A percentile compares a stretch with the other conserved stretches of the same genome.
phyloP scores from a whole-genome alignment of 1,139 yeast species.

The Yamadazyma kanchanaburiensis region DNA sequence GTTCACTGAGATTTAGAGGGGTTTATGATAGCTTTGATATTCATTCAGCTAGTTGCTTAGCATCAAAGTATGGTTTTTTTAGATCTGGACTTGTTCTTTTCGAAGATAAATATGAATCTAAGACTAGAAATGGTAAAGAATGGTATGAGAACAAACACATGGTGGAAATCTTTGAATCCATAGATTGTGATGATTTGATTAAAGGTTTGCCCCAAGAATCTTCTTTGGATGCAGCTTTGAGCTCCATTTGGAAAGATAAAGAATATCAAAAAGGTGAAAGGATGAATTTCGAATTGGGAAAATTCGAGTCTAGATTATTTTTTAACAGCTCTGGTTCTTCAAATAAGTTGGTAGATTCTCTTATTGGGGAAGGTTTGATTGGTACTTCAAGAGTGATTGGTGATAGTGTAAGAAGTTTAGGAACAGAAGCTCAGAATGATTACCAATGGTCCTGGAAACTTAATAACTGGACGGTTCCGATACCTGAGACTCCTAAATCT shows the following conservation, averaged over 20 bases:
- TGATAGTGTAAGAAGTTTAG: conserved; percentile 5
- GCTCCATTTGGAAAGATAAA: conserved; percentile 32
- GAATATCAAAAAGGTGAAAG: conserved; percentile 28
- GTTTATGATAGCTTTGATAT: no score
- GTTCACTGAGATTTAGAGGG: no score
- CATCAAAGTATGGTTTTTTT: conserved; percentile 32
- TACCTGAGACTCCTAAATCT: conserved; percentile 22
- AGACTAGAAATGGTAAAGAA: neutral
- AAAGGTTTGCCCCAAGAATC: conserved; percentile 62
- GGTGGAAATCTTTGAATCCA: conserved; percentile 39
- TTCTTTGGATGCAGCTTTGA: conserved; percentile 48
- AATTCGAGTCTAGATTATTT: conserved; percentile 44
- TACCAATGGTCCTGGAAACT: conserved; percentile 69
- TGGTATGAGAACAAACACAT: conserved; percentile 20
- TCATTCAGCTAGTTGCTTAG: no score
- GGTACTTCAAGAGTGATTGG: conserved; percentile 43
- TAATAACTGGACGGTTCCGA: conserved; percentile 66
- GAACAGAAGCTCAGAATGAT: conserved; percentile 3
- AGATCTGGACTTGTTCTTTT: conserved; percentile 52
- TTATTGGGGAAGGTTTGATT: conserved; percentile 44
- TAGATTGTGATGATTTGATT: conserved; percentile 60
- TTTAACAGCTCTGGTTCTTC: conserved; percentile 12
- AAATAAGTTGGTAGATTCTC: conserved; percentile 26
- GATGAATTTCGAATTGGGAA: conserved; percentile 55
- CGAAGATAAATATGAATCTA: conserved; percentile 39